phyloP scores from a whole-genome alignment of 2,329 filamentous ascomycete genomes.

The Bipolaris oryzae region DNA sequence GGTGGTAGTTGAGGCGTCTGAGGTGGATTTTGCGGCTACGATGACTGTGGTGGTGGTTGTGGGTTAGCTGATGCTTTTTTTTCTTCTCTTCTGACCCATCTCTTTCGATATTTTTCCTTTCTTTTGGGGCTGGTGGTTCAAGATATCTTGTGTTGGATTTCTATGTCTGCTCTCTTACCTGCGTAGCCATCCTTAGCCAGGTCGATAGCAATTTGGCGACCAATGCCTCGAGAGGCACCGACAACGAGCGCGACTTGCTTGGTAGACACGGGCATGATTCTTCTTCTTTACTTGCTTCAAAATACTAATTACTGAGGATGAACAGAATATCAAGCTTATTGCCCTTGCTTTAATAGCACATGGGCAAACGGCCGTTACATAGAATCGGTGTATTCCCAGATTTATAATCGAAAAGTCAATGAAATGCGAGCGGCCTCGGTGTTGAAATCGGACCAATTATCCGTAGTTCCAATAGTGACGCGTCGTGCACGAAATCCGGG shows the following conservation, averaged over 20 bases:
- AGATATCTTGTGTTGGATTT: too few relatives aligned
- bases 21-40: slow-evolving; percentile 76
- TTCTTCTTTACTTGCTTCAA: slow-evolving; percentile 18
- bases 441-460: neutral
- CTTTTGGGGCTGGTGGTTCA: neutral
- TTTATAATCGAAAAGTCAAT: slow-evolving; percentile 5
- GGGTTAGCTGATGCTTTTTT: neutral
- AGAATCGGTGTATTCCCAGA: neutral
- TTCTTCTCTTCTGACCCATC: neutral
- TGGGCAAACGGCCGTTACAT: neutral
- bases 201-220: slow-evolving; percentile 78
- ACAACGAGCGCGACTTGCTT: slow-evolving; percentile 71
- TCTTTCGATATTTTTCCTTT: neutral
- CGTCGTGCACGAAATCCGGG: slow-evolving; percentile 6
- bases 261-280: slow-evolving; percentile 2
- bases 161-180: slow-evolving; percentile 54
- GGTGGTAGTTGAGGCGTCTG: slow-evolving; percentile 60
- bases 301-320: neutral
- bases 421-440: neutral
- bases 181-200: slow-evolving; percentile 73
- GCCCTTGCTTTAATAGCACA: neutral
- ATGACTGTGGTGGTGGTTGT: slow-evolving; percentile 61
- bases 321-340: neutral
- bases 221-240: slow-evolving; percentile 80
- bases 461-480: neutral